Conservation (phyloP, 257 asterid genomes). For the Gardenia jasminoides region DNA sequence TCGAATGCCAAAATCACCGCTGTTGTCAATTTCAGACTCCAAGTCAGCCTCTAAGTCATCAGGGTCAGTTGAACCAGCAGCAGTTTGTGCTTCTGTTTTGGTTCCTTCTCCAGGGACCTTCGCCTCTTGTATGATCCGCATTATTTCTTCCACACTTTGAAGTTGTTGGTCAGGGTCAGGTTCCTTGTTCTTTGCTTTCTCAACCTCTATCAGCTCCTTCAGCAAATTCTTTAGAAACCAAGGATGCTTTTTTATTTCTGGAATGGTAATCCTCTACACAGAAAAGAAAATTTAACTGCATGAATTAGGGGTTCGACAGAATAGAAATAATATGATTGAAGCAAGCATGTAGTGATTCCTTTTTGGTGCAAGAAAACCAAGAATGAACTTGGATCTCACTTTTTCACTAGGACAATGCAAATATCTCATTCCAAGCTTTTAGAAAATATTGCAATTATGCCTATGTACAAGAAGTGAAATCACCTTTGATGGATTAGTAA, state of each 20-base stretch:
- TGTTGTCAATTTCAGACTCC: constrained; percentile 37
- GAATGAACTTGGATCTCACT: too few species aligned
- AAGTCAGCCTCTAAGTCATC: constrained; percentile 34
- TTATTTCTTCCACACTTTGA: constrained; percentile 76
- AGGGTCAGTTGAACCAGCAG: constrained; percentile 17
- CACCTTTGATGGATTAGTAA: constrained; percentile 79
- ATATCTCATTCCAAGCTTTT: too few species aligned
- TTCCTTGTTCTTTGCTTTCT: constrained; percentile 47
- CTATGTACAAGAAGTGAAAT: constrained; percentile 1
- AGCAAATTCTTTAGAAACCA: constrained; percentile 91
- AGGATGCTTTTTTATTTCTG: constrained; percentile 82
- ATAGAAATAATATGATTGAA: neutral
- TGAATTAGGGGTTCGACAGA: neutral
- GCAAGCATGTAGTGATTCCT: too few species aligned
- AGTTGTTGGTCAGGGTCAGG: constrained; percentile 48
- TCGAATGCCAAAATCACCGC: constrained; percentile 26
- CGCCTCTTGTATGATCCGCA: constrained; percentile 82
- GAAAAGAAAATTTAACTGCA: neutral
- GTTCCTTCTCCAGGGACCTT: constrained; percentile 26
- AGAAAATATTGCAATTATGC: too few species aligned
- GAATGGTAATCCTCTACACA: constrained; percentile 69
- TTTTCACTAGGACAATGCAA: too few species aligned
- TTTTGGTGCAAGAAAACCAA: too few species aligned
- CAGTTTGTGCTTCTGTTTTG: constrained; percentile 17
- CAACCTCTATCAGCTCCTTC: constrained; percentile 67